A percentile compares a stretch with the other conserved stretches of the same genome.
Conservation (phyloP, 768 basidiomycete species). For the Hebeloma cylindrosporum region DNA sequence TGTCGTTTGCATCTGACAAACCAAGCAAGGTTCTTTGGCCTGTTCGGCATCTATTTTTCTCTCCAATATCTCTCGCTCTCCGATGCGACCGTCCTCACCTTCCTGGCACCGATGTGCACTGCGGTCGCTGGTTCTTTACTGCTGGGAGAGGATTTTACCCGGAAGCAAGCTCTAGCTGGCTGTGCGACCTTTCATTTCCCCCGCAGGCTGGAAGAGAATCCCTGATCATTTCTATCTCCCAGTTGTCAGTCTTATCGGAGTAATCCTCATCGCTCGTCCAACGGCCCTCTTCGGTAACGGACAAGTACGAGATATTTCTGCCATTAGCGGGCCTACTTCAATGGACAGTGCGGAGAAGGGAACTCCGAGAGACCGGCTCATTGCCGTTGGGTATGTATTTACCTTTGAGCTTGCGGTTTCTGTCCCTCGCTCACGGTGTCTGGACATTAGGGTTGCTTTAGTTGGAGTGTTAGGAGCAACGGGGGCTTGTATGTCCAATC, state of each 20-base stretch:
- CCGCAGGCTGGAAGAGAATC: too few species aligned
- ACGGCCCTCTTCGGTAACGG: slow-evolving; percentile 62
- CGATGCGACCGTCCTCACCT: slow-evolving; percentile 75
- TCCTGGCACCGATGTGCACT: slow-evolving; percentile 66
- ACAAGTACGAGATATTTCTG: slow-evolving; percentile 2
- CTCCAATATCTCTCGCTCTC: slow-evolving; percentile 73
- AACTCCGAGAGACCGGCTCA: slow-evolving; percentile 41
- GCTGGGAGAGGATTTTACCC: slow-evolving; percentile 56
- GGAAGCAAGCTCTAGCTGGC: slow-evolving; percentile 51
- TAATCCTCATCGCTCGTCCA: slow-evolving; percentile 80
- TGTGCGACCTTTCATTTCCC: slow-evolving; percentile 26
- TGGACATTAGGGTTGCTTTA: slow-evolving; percentile 48
- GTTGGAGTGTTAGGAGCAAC: slow-evolving; percentile 62
- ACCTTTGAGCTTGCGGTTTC: too few species aligned
- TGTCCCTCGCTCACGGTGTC: neutral
- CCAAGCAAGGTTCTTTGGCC: slow-evolving; percentile 60
- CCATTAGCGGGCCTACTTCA: too few species aligned
- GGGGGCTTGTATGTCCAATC: slow-evolving; percentile 60
- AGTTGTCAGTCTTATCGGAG: slow-evolving; percentile 71
- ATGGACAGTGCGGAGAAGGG: slow-evolving; percentile 27
- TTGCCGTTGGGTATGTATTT: slow-evolving; percentile 34
- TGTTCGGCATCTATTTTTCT: slow-evolving; percentile 66
- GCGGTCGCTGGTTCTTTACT: slow-evolving; percentile 57
- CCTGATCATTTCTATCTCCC: neutral
- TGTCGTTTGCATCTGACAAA: neutral